Evolutionary conservation across 176 grass and related monocot genomes (phyloP).

Genomic region (Triticum monococcum): DNA sequence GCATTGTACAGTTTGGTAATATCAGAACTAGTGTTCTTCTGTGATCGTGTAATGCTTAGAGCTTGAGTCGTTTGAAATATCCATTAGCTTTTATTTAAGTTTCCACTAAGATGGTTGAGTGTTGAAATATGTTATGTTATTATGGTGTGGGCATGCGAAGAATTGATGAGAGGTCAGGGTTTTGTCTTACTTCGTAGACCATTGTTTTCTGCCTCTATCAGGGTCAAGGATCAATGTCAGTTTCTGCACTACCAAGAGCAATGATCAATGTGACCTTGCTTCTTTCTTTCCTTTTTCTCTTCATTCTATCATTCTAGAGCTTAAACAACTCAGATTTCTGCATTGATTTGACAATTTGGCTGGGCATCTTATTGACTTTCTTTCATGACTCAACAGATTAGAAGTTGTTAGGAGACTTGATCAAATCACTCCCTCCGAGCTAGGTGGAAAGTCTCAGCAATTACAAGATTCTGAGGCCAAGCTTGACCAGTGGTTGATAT

Average conservation of each 20-base stretch:
- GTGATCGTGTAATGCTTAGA: background rate
- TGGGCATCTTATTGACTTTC: conserved; percentile 20
- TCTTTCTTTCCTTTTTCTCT: conserved; percentile 12
- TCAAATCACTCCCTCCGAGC: conserved; percentile 82
- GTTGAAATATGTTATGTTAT: conserved; percentile 1
- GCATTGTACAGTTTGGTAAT: background rate
- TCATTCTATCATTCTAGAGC: background rate
- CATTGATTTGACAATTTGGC: conserved; percentile 15
- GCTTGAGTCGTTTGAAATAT: background rate
- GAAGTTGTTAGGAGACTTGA: conserved; percentile 87
- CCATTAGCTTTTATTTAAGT: background rate
- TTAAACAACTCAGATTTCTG: background rate
- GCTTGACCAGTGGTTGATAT: conserved; percentile 95
- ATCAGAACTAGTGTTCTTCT: background rate
- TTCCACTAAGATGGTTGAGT: background rate
- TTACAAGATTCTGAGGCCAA: conserved; percentile 83
- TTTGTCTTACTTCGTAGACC: background rate
- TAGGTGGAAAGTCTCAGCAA: conserved; percentile 89
- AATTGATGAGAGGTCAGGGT: background rate
- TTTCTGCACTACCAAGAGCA: background rate
- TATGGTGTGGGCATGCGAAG: background rate
- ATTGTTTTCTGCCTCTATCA: background rate
- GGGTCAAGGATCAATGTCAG: background rate
- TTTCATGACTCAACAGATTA: conserved; percentile 47
- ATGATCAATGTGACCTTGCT: background rate